phyloP scores from a whole-genome alignment of 768 basidiomycete genomes.

The Lepiota venenata region DNA sequence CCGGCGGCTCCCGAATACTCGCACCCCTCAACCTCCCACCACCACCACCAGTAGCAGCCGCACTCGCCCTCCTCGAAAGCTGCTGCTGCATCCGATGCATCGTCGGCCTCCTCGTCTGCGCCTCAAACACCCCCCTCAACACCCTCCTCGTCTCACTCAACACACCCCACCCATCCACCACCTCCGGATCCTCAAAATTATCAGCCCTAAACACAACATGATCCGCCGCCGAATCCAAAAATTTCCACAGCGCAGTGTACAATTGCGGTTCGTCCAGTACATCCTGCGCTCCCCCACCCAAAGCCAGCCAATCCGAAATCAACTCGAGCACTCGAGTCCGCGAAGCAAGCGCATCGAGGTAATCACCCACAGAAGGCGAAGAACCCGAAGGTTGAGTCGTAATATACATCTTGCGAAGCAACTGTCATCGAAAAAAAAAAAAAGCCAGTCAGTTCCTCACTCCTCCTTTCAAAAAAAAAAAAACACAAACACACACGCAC shows the following conservation, averaged over 20 bases:
- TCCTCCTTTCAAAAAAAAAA: background rate
- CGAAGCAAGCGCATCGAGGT: constrained; percentile 45
- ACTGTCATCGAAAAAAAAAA: constrained; percentile 34
- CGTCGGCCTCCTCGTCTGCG: constrained; percentile 61
- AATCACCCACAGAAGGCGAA: constrained; percentile 39
- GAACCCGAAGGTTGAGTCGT: constrained; percentile 43
- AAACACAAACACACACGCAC: constrained; percentile 34
- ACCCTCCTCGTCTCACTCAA: constrained; percentile 40
- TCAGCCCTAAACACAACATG: constrained; percentile 43
- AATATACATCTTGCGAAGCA: constrained; percentile 73
- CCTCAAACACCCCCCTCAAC: constrained; percentile 43
- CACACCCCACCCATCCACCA: constrained; percentile 43
- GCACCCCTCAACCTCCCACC: constrained; percentile 30
- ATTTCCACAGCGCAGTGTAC: constrained; percentile 51
- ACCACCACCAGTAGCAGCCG: constrained; percentile 10
- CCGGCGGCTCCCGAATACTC: constrained; percentile 48
- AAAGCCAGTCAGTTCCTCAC: background rate
- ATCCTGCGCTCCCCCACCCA: constrained; percentile 78
- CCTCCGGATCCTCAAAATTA: constrained; percentile 38
- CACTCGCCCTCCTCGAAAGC: constrained; percentile 1
- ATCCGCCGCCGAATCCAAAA: constrained; percentile 54
- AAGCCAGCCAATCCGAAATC: constrained; percentile 67
- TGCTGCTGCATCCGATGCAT: constrained; percentile 13
- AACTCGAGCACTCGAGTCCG: constrained; percentile 64
- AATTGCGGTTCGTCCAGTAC: constrained; percentile 69